phyloP scores from a whole-genome alignment of 2,329 filamentous ascomycete species.

The Trichoderma harzianum region DNA sequence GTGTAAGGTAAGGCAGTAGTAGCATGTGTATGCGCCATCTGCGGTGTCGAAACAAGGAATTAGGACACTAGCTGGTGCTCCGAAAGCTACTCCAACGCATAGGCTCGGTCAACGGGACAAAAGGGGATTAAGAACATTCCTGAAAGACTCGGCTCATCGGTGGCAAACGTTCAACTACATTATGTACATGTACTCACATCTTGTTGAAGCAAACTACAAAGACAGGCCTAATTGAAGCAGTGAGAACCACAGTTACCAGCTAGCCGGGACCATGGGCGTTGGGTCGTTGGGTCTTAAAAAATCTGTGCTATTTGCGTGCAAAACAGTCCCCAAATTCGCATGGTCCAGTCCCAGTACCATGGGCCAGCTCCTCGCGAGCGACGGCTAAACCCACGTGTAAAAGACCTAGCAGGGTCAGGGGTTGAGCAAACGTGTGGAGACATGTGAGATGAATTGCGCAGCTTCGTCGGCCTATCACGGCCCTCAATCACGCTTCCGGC shows the following conservation, averaged over 20 bases:
- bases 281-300: background rate
- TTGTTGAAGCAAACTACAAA: background rate
- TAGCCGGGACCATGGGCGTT: background rate
- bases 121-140: background rate
- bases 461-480: background rate
- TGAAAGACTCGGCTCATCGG: background rate
- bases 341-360: conserved; percentile 4
- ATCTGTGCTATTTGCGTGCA: background rate
- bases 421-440: background rate
- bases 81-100: background rate
- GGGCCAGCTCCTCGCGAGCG: background rate
- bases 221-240: background rate
- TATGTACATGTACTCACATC: background rate
- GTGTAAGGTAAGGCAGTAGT: background rate
- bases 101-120: background rate
- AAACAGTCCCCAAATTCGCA: background rate
- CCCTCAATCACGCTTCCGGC: background rate
- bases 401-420: background rate
- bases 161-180: background rate
- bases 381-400: conserved; percentile 7
- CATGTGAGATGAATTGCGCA: background rate
- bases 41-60: background rate
- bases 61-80: background rate
- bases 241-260: background rate
- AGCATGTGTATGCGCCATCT: background rate